phyloP scores from a whole-genome alignment of 768 basidiomycete species.

The Saitozyma podzolica region DNA sequence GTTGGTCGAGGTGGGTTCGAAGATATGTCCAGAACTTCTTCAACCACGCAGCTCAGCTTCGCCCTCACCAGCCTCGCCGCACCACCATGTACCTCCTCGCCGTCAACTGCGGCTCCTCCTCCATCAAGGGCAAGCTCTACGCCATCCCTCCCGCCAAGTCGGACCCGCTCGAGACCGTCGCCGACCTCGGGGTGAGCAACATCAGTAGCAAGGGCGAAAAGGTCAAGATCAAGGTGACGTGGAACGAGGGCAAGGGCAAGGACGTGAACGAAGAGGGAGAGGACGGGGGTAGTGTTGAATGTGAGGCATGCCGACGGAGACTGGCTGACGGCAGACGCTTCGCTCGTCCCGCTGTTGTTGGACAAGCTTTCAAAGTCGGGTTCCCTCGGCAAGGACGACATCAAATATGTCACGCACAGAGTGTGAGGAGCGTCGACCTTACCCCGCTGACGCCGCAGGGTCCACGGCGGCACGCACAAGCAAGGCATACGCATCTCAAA shows the following conservation, averaged over 20 bases:
- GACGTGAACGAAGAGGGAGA: slow-evolving; percentile 40
- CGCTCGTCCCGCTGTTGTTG: slow-evolving; percentile 43
- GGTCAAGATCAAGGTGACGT: slow-evolving; percentile 53
- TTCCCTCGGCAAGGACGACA: slow-evolving; percentile 43
- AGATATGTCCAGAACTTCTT: no score
- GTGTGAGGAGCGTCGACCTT: slow-evolving; percentile 21
- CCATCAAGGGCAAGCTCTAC: slow-evolving; percentile 78
- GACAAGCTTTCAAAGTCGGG: slow-evolving; percentile 32
- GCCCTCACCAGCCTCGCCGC: no score
- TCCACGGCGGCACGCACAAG: slow-evolving; percentile 81
- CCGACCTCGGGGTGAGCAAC: slow-evolving; percentile 34
- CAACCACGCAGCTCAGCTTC: no score
- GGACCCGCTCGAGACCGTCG: slow-evolving; percentile 31
- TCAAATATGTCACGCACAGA: slow-evolving; percentile 53
- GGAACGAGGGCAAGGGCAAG: slow-evolving; percentile 27
- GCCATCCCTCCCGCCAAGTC: slow-evolving; percentile 32
- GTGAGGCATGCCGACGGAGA: slow-evolving; percentile 21
- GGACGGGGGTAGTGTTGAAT: slow-evolving; percentile 44
- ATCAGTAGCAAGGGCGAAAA: slow-evolving; percentile 52
- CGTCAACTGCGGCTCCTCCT: slow-evolving; percentile 79
- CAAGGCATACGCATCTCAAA: slow-evolving; percentile 69
- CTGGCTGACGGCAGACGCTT: slow-evolving; percentile 31
- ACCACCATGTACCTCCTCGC: slow-evolving; percentile 59
- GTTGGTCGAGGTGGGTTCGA: no score
- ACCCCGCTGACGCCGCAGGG: slow-evolving; percentile 60